These are phyloP conservation scores for Wallemia mellicola DNA, from an alignment of 1,284 basidiomycete genomes.

Conservation along the genomic window DNA sequence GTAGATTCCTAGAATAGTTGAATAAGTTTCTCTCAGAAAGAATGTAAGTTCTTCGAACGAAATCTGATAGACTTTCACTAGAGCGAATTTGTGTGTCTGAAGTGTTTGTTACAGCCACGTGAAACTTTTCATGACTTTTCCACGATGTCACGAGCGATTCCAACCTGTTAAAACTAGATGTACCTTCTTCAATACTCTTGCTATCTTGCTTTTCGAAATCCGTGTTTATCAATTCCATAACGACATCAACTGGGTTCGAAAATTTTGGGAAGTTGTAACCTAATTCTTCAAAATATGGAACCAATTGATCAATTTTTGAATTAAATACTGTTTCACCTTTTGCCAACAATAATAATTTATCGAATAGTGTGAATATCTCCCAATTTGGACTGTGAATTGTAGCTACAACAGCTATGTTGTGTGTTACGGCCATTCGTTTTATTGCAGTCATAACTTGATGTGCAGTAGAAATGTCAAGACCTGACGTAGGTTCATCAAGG, in stretches of 20 bases:
- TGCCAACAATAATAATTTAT: conserved; percentile 61
- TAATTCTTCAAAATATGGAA: not conserved
- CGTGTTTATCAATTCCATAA: conserved; percentile 11
- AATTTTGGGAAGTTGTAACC: not conserved
- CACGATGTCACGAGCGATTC: not conserved
- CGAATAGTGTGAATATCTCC: conserved; percentile 85
- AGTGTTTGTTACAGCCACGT: not conserved
- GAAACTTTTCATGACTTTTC: not conserved
- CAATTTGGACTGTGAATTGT: conserved; percentile 89
- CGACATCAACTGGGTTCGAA: conserved; percentile 12
- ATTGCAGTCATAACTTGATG: conserved; percentile 75
- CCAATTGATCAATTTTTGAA: conserved; percentile 22
- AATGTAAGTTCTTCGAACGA: conserved; percentile 2
- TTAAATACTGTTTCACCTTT: conserved; percentile 58
- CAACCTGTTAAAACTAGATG: not conserved
- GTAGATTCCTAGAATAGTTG: conserved; percentile 16
- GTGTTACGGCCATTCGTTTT: conserved; percentile 43
- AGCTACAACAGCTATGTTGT: conserved; percentile 75
- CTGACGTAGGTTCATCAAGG: conserved; percentile 30
- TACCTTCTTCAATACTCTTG: not conserved
- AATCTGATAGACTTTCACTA: not conserved
- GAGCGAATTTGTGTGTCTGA: too few relatives aligned
- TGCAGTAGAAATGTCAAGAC: conserved; percentile 73
- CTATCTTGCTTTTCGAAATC: conserved; percentile 7
- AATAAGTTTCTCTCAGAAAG: not conserved